phyloP scores from a whole-genome alignment of 495 filamentous ascomycete genomes.

The Penicillium robsamsonii region DNA sequence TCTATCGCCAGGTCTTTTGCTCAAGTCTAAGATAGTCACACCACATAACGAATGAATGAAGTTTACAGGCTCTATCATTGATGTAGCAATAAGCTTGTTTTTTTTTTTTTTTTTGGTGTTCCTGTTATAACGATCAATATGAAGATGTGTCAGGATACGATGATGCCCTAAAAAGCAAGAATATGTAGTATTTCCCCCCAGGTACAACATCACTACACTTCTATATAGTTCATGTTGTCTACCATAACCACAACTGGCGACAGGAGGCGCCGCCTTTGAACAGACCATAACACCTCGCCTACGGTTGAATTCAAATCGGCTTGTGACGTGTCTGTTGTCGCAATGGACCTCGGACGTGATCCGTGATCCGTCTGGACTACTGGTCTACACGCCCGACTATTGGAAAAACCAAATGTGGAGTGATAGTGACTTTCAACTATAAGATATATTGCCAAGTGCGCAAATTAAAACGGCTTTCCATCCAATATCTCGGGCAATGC shows the following conservation, averaged over 20 bases:
- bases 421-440: not conserved
- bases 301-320: not conserved
- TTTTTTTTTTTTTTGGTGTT: not conserved
- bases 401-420: not conserved
- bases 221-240: not conserved
- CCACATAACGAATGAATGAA: conserved; percentile 22
- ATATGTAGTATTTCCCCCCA: not conserved
- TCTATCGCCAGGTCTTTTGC: conserved; percentile 39
- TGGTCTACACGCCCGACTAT: not conserved
- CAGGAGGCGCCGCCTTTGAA: too few species aligned
- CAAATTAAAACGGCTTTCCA: not conserved
- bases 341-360: not conserved
- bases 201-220: not conserved
- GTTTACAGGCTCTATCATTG: not conserved
- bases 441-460: not conserved
- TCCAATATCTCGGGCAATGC: not conserved
- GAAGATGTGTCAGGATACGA: not conserved
- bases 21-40: conserved; percentile 5
- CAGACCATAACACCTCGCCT: not conserved
- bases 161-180: not conserved
- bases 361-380: not conserved
- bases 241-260: not conserved
- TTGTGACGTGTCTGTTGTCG: not conserved
- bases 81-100: not conserved
- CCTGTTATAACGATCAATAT: not conserved